A percentile compares a stretch with the other conserved stretches of the same genome.
Conservation (phyloP, 1,284 basidiomycete species). For the Flammula alnicola region DNA sequence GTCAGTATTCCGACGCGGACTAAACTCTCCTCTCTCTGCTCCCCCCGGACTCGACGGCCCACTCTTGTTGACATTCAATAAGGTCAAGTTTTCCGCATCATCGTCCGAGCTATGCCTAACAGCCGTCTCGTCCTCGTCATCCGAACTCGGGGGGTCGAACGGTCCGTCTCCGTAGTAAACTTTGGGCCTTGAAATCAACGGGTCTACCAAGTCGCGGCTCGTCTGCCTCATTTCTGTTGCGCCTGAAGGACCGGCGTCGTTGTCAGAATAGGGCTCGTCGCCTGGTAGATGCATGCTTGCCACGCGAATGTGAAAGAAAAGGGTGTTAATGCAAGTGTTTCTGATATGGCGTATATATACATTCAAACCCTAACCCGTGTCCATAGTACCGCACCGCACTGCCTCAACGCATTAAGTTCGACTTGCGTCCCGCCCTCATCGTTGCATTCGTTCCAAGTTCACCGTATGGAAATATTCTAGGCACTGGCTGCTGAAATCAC, state of each 20-base stretch:
- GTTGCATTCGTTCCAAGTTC: constrained; percentile 2
- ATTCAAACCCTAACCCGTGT: constrained; percentile 22
- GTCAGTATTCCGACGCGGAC: constrained; percentile 16
- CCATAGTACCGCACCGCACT: constrained; percentile 1
- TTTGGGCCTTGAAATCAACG: constrained; percentile 38
- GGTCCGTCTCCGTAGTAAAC: constrained; percentile 73
- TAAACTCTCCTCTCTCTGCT: constrained; percentile 32
- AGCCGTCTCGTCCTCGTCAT: constrained; percentile 61
- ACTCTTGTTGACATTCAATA: constrained; percentile 24
- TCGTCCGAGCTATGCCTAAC: constrained; percentile 45
- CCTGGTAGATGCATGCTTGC: constrained; percentile 19
- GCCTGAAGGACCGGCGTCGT: constrained; percentile 14
- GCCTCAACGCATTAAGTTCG: constrained; percentile 6
- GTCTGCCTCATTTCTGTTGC: constrained; percentile 27
- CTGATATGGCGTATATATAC: background rate
- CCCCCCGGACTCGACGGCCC: constrained; percentile 35
- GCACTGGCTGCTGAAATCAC: constrained; percentile 17
- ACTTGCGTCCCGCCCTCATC: background rate
- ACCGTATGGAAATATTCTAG: constrained; percentile 22
- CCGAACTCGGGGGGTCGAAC: constrained; percentile 74
- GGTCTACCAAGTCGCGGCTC: constrained; percentile 23
- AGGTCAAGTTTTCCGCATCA: constrained; percentile 22
- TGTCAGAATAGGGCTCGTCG: constrained; percentile 14
- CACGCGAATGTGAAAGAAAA: too few relatives aligned
- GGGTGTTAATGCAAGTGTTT: too few relatives aligned